These are phyloP conservation scores for Umbelopsis sp. DNA, from an alignment of 192 early-diverging fungal species.

Conservation along the genomic window DNA sequence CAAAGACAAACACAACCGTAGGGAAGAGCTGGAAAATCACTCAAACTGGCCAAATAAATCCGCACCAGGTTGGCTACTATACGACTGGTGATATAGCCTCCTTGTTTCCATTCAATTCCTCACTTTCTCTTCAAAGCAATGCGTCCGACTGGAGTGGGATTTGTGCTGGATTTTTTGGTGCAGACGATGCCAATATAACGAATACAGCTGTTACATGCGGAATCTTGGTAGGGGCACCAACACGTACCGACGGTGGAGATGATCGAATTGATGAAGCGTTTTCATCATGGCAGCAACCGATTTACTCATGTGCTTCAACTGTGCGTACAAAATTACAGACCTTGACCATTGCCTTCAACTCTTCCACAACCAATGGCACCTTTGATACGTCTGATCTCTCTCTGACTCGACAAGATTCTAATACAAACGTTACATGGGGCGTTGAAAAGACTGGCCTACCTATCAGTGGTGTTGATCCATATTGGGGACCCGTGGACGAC, in stretches of 20 bases:
- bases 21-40: background rate
- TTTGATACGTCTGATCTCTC: background rate
- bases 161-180: background rate
- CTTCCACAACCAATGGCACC: background rate
- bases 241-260: background rate
- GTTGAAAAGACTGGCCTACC: background rate
- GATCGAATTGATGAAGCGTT: background rate
- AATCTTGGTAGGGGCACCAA: background rate
- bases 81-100: background rate
- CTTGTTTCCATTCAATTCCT: background rate
- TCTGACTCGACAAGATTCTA: background rate
- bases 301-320: background rate
- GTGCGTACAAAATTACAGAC: background rate
- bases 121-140: background rate
- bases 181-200: background rate
- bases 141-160: background rate
- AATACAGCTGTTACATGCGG: constrained; percentile 1
- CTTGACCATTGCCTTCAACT: background rate
- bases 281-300: background rate
- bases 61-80: background rate
- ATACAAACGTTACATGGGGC: background rate
- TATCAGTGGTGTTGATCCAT: background rate
- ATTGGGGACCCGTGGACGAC: constrained; percentile 1
- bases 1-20: background rate
- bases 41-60: background rate